These are phyloP conservation scores for Rhizophagus clarus DNA, from an alignment of 192 early-diverging fungal genomes.

Conservation along the genomic window DNA sequence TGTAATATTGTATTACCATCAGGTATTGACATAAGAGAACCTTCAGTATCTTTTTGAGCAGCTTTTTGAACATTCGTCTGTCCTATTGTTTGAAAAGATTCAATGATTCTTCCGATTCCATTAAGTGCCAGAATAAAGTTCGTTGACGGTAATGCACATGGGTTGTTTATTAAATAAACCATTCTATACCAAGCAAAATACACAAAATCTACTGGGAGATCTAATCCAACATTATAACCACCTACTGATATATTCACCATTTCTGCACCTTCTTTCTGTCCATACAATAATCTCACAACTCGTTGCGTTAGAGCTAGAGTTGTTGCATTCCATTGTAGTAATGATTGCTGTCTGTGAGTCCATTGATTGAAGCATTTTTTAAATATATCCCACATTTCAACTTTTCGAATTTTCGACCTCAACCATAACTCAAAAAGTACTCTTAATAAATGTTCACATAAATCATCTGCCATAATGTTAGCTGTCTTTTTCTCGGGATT, in stretches of 20 bases:
- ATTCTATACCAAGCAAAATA: slow-evolving; percentile 76
- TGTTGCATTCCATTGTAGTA: slow-evolving; percentile 77
- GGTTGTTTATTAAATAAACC: slow-evolving; percentile 58
- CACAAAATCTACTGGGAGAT: slow-evolving; percentile 65
- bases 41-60: not conserved
- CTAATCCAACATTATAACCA: slow-evolving; percentile 58
- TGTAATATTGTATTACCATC: slow-evolving; percentile 79
- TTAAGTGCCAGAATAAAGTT: slow-evolving; percentile 56
- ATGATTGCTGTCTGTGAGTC: slow-evolving; percentile 72
- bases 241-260: slow-evolving; percentile 56
- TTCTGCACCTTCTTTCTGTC: slow-evolving; percentile 63
- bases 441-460: slow-evolving; percentile 71
- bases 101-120: slow-evolving; percentile 61
- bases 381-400: slow-evolving; percentile 81
- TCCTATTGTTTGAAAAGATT: slow-evolving; percentile 48
- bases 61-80: not conserved
- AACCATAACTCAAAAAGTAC: slow-evolving; percentile 84
- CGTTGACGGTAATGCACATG: slow-evolving; percentile 48
- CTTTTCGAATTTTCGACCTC: slow-evolving; percentile 60
- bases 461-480: slow-evolving; percentile 70
- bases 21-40: slow-evolving; percentile 36
- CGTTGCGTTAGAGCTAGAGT: slow-evolving; percentile 68
- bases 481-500: slow-evolving; percentile 31
- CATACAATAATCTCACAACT: slow-evolving; percentile 69
- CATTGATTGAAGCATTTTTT: slow-evolving; percentile 68